Evolutionary conservation across 2,329 filamentous ascomycete species (phyloP).

Genomic region (Scytalidium sp.): DNA sequence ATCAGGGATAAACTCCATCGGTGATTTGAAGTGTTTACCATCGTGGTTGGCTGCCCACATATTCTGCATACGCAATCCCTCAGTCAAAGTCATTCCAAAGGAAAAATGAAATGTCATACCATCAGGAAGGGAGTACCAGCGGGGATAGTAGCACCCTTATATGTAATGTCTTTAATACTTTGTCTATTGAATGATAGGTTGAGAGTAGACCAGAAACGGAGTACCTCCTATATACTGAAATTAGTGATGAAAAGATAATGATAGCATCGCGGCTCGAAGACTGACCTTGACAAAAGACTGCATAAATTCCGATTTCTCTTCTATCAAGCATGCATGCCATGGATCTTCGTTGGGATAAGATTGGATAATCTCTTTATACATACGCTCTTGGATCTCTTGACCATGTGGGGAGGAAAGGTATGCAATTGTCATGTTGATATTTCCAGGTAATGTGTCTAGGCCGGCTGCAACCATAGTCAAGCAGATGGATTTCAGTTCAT

Average conservation of each 20-base stretch:
- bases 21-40: slow-evolving; percentile 54
- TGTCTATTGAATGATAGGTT: slow-evolving; percentile 70
- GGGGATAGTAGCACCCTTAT: slow-evolving; percentile 42
- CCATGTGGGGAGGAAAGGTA: slow-evolving; percentile 37
- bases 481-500: slow-evolving; percentile 61
- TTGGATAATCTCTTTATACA: not conserved
- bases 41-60: slow-evolving; percentile 31
- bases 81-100: slow-evolving; percentile 52
- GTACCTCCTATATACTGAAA: slow-evolving; percentile 48
- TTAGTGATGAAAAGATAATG: not conserved
- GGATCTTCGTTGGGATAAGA: slow-evolving; percentile 67
- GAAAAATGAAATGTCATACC: slow-evolving; percentile 25
- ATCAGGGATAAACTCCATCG: slow-evolving; percentile 61
- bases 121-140: slow-evolving; percentile 56
- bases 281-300: slow-evolving; percentile 63
- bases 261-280: too few species aligned
- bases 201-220: slow-evolving; percentile 74
- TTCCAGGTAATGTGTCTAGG: slow-evolving; percentile 26
- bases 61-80: slow-evolving; percentile 19
- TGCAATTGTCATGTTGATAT: not conserved
- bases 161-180: slow-evolving; percentile 63
- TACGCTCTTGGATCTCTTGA: slow-evolving; percentile 45
- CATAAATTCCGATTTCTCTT: slow-evolving; percentile 71
- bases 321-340: slow-evolving; percentile 67
- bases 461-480: slow-evolving; percentile 65